Conservation (phyloP, 768 basidiomycete species). For the Mycena rebaudengoi region DNA sequence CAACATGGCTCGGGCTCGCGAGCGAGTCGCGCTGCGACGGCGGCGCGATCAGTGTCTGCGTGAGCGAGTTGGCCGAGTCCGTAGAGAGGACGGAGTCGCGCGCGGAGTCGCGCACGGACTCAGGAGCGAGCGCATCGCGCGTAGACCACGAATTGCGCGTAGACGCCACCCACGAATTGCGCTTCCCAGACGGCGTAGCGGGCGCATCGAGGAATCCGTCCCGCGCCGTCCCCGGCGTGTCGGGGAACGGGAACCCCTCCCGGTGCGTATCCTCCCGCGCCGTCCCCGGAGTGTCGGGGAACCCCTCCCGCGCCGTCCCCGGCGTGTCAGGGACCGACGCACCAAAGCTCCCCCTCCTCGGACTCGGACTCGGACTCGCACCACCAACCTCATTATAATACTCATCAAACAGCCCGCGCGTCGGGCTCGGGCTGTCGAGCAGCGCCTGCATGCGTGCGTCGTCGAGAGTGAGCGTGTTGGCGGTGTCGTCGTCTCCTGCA, state of each 20-base stretch:
- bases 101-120: not conserved
- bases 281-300: not conserved
- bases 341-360: not conserved
- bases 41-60: too few species aligned
- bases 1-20: constrained; percentile 43
- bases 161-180: too few species aligned
- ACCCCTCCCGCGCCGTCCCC: not conserved
- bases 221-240: not conserved
- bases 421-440: not conserved
- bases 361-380: too few species aligned
- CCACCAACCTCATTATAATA: too few species aligned
- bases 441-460: too few species aligned
- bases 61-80: too few species aligned
- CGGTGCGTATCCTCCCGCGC: not conserved
- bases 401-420: too few species aligned
- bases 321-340: not conserved
- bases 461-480: too few species aligned
- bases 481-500: too few species aligned
- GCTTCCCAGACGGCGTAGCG: too few species aligned
- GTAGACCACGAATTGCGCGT: not conserved
- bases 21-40: constrained; percentile 1
- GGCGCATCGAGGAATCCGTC: not conserved
- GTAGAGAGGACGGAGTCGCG: too few species aligned
- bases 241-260: not conserved
- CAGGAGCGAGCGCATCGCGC: not conserved